Evolutionary conservation across 1,139 yeast genomes (phyloP), one percentile per base, ranked within the genome.

Genomic region (Zygoascus meyerae): DNA sequence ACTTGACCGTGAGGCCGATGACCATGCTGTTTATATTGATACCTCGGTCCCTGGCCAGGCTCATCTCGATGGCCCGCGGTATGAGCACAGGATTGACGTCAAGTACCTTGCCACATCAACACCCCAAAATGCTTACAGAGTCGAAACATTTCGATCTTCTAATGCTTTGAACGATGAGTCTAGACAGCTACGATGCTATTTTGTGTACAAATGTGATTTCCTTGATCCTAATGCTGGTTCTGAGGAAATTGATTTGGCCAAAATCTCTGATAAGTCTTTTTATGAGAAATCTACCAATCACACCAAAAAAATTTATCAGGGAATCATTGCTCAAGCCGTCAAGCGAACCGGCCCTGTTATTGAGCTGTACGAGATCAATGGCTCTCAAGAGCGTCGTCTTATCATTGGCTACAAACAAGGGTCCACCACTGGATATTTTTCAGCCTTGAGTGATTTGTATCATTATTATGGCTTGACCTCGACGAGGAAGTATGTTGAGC

Each of bases 1-100:
- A 51, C 83, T 86, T 64, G 79, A 77, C 63, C 74, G 86, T 52
- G 94, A 86, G 65, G 77, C 79, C 44, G 84, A 79, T 14, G 92
- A 85, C 63, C 95, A 89, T 61, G 97, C 96, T 1, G 95, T 89
- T 26, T 92, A 85, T 67, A 87, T 92, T 64, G 95, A 87, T 63
- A 80, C 94, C 29, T 70, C 78, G 28, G 66, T 67, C 44, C 73
- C 72, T 28, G 75, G 71, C 9, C 61, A 62, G 29, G 51, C 69
- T 21, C 60, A 63, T 49, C 59, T 63, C 17, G 62, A 61, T 42
- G 73, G 71, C 6, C 70, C 71, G 49, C 59, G 61, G 59, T 63
- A 62, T 56, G 67, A 69, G 62, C 74, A 75, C 53, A 72, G 82
- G 55, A 86, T 92, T 53, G 97, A 92, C 66, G 86, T 83, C 58